Evolutionary conservation across 495 filamentous ascomycete species (phyloP), one percentile per base, ranked within the genome.

Genomic region (Parathielavia hyrcaniae): DNA sequence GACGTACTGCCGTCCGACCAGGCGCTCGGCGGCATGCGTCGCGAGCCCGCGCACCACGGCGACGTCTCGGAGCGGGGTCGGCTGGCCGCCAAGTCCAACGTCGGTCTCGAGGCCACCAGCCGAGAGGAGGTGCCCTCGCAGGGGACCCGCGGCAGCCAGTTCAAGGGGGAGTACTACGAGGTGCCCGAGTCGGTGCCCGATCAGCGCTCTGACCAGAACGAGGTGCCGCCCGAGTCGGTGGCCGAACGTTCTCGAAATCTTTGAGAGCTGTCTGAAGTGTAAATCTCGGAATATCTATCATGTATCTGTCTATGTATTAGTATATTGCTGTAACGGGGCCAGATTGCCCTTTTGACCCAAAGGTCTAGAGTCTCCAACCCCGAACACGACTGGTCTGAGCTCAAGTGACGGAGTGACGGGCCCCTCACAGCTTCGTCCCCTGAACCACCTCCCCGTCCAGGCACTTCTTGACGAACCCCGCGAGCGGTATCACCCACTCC

Each of bases 401-500:
- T 0, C 20, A 36, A 48, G 32, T 38, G 34, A 30, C 26, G 26
- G n/a, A n/a, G n/a, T n/a, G n/a, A n/a, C 26, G 26, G n/a, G 11
- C 16, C 23, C 44, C n/a, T 22, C 47, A 45, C 16, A 41, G 34
- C 38, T 55, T 44, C 23, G 13, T 32, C 10, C 16, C 34, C 1
- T 50, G 38, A 45, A 13, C 22, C 38, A 13, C 22, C 38, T 17
- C 55, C n/a, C 34, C 71, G 66, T 79, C 71, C 43, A 66, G 65
- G 57, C 76, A 76, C 61, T 85, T 82, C 71, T 74, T 79, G 30
- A 97, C 80, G 73, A 96, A 98, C 30, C 77, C 81, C 40, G 85
- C 83, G 50, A 92, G 70, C 47, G 81, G 83, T 75, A 83, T 83
- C 40, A 87, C 82, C 81, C 86, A 96, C 59, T 88, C 83, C 73